phyloP scores from a whole-genome alignment of 1,284 basidiomycete genomes.

The Macrocystidia cucumis region DNA sequence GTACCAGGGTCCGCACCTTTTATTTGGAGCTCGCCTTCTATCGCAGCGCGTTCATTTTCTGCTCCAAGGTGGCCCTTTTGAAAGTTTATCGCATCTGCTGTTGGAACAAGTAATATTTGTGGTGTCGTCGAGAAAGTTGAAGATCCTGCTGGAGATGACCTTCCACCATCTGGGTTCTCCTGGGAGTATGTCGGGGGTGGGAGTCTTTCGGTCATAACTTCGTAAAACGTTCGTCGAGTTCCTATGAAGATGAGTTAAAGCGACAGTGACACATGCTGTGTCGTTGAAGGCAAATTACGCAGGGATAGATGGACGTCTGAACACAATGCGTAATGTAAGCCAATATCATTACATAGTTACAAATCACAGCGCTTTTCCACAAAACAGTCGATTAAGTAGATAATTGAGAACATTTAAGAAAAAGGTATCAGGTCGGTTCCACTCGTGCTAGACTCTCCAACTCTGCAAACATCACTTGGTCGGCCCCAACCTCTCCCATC shows the following conservation, averaged over 20 bases:
- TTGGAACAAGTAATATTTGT: conserved; percentile 64
- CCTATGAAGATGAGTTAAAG: too few relatives aligned
- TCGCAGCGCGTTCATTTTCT: conserved; percentile 68
- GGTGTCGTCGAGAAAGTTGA: conserved; percentile 14
- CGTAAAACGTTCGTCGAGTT: neutral
- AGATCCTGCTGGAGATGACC: conserved; percentile 7
- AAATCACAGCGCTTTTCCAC: conserved; percentile 3
- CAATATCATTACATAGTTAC: too few relatives aligned
- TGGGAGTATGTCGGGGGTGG: conserved; percentile 41
- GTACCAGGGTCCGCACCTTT: conserved; percentile 50
- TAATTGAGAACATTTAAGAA: conserved; percentile 7
- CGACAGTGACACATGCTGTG: too few relatives aligned
- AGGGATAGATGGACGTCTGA: too few relatives aligned
- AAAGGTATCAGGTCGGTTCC: conserved; percentile 28
- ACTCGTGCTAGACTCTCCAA: conserved; percentile 69
- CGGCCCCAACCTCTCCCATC: conserved; percentile 47
- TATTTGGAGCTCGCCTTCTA: conserved; percentile 77
- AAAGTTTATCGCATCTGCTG: conserved; percentile 59
- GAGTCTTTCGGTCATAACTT: conserved; percentile 27
- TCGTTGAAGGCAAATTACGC: too few relatives aligned
- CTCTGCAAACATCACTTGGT: conserved; percentile 65
- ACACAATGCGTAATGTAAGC: too few relatives aligned
- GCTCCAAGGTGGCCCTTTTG: conserved; percentile 77
- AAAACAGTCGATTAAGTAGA: too few relatives aligned
- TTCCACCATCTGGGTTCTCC: conserved; percentile 21